Evolutionary conservation across 345 rosid genomes (phyloP), one percentile per base, ranked within the genome.

Genomic region (Camelina laxa): DNA sequence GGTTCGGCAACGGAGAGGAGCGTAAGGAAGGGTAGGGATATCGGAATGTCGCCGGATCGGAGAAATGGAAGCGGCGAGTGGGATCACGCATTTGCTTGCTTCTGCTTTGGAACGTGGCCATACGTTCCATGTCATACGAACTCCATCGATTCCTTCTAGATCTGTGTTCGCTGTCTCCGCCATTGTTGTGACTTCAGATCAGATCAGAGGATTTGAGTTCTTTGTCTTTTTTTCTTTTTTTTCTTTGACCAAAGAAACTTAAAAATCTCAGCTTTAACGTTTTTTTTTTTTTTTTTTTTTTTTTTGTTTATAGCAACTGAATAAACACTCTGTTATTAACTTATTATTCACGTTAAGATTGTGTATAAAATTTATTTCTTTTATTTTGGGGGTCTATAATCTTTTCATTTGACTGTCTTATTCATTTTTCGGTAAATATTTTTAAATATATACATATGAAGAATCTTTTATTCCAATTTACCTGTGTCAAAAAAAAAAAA

Each of bases 101-200:
- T 58, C 63, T 2, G 11, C 24, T 36, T 33, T 35, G 2, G 63
- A 16, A 2, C n/a, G 63, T 16, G 63, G 63, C 27, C 64, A 35
- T 11, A 35, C 27, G 64, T 60, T 60, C 65, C 65, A 60, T 5
- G 65, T 60, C 65, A 60, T 60, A 60, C 65, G 65, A 60, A 60
- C 27, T 60, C 65, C 65, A 36, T 60, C 65, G 0, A 36, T 35
- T 16, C 65, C 65, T 60, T 60, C 47, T 19, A 7, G 30, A 60
- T 60, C 65, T 38, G 30, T 60, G 9, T 17, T 60, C 9, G 48
- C 48, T 4, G 47, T 60, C 14, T 36, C 65, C 16, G 65, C 65
- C 65, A 60, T 60, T 36, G 65, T 36, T 60, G 24, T 4, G 5
- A 36, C 10, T 33, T 58, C 20, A 56, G 61, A 57, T 58, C 24